Percentiles rank a stretch among this genome's conserved stretches.
Evolutionary conservation across 2,329 filamentous ascomycete species (phyloP).

Genomic region (Penicillium sp.): DNA sequence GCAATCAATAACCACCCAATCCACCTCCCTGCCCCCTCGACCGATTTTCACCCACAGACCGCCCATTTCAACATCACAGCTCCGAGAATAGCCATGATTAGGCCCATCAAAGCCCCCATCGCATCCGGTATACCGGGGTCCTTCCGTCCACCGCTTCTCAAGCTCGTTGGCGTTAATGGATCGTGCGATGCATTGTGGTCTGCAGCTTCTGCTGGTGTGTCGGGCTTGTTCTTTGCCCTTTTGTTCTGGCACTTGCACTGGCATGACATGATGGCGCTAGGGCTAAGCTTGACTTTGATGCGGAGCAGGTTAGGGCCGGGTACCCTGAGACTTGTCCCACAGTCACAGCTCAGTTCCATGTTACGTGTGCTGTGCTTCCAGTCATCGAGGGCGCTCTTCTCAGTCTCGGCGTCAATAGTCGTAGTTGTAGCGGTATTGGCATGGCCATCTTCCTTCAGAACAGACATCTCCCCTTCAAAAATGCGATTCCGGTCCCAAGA

Average conservation of each 20-base stretch:
- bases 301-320: not conserved
- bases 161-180: not conserved
- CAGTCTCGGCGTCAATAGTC: not conserved
- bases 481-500: not conserved
- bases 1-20: not conserved
- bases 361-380: not conserved
- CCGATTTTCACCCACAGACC: not conserved
- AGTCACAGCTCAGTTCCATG: not conserved
- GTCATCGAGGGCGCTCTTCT: not conserved
- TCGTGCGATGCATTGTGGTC: not conserved
- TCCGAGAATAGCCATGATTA: not conserved
- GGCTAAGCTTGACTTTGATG: not conserved
- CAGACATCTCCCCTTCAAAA: not conserved
- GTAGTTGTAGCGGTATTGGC: not conserved
- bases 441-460: not conserved
- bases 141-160: not conserved
- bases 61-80: not conserved
- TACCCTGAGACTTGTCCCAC: not conserved
- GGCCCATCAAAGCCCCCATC: not conserved
- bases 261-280: not conserved
- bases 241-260: not conserved
- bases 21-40: not conserved
- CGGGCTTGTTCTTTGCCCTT: not conserved
- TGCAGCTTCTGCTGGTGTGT: not conserved
- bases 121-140: not conserved